Evolutionary conservation across 2,329 filamentous ascomycete genomes (phyloP).

Genomic region (Neurospora crassa): DNA sequence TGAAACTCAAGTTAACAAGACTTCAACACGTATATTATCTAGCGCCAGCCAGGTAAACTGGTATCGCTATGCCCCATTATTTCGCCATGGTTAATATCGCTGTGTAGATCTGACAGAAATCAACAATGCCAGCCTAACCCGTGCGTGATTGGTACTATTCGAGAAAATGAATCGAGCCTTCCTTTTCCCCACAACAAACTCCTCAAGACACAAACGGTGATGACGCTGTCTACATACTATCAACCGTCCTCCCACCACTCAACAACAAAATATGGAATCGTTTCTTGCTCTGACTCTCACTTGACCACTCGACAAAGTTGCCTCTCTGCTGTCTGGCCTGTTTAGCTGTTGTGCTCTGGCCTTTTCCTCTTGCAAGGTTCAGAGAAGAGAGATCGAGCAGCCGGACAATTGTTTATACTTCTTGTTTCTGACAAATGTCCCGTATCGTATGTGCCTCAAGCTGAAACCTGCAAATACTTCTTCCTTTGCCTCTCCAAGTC

Average conservation of each 20-base stretch:
- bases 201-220: background rate
- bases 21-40: background rate
- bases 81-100: background rate
- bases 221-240: background rate
- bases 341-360: background rate
- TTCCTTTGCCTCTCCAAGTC: background rate
- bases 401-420: background rate
- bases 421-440: background rate
- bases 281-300: background rate
- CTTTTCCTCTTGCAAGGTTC: background rate
- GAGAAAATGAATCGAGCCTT: background rate
- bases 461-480: background rate
- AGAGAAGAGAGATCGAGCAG: background rate
- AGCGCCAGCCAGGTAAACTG: background rate
- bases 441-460: background rate
- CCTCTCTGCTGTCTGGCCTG: background rate
- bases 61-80: background rate
- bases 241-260: background rate
- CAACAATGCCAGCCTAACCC: background rate
- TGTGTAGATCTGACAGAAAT: background rate
- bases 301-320: background rate
- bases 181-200: background rate
- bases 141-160: background rate
- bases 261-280: background rate
- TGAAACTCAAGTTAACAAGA: background rate